Base-by-base conservation (phyloP, 2,329 filamentous ascomycete species). In the Sporothrix brasiliensis region DNA sequence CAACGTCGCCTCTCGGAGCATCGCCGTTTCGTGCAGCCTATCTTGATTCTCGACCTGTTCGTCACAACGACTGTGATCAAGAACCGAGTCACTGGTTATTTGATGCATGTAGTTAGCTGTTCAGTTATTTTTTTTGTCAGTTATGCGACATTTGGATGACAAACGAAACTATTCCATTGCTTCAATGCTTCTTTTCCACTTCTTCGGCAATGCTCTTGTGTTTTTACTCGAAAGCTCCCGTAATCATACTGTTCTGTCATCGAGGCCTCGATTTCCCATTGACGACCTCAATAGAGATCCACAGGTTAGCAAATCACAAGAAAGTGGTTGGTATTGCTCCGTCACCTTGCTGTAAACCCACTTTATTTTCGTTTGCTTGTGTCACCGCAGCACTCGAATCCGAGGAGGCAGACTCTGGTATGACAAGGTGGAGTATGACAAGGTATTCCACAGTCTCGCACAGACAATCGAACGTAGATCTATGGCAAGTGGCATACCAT, bases 301-400 rank as follows among this genome's bases (percentile, higher is more conserved):
- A 34, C 27, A 34, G 19, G 16, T 30, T 3, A 49, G 14, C 5
- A 47, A 19, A 19, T 16, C 14, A 49, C 14, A 19, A 49, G 5
- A 49, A 49, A 19, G 34, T 49, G 44, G 44, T 14, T 49, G 44
- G 44, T 49, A 19, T 49, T 1, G 14, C 6, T 16, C 14, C 44
- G 16, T 2, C 16, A 19, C 14, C 14, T 14, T 16, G 53, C 27
- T 2, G 53, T 4, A 16, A 56, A 16, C 30, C 53, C 53, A 30
- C 53, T 34, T 34, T 56, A 30, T 30, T 56, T 16, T 34, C 53
- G 53, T 56, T 56, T 56, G 27, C 27, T 19, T 56, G 53, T 56
- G 53, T 56, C 27, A 56, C 53, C 53, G 34, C 53, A 34, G 3
- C 44, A 13, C 14, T 56, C 19, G 4, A 21, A 24, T 11, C 53